Evolutionary conservation across 208 protist genomes (phyloP), one percentile per base, ranked within the genome.

Genomic region (Trypanosoma caninum): DNA sequence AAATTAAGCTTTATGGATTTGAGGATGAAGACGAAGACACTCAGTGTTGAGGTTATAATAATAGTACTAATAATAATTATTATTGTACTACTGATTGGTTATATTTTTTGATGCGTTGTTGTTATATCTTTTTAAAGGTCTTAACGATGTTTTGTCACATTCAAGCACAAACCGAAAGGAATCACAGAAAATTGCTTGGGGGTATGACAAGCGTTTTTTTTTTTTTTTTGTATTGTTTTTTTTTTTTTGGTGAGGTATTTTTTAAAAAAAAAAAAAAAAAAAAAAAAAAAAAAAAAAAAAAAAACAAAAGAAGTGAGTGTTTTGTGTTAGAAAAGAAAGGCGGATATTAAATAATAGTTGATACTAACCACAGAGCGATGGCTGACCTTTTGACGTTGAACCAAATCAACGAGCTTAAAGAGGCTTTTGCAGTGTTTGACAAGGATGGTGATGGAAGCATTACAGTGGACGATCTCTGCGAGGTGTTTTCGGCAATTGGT

Each of bases 361-460:
- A 14, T 13, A 11, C n/a, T 50, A 38, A 38, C 45, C 55, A 25
- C 14, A 23, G 31, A 13, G 59, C 46, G 31, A 96, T 96, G 90
- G 90, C 90, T 7, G 87, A 94, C 70, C 76, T 98, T 28, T 76
- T 99, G 27, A 94, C 97, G 1, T 83, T 99, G 54, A 97, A 99
- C 75, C 98, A 99, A 81, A 98, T 99, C 47, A 97, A 95, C 13
- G 98, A 99, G 81, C 98, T 99, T 70, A 99, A 99, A 82, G 99
- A 99, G 72, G 99, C 98, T 1, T 99, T 99, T 88, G 93, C 95
- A 40, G 83, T 99, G 11, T 99, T 99, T 76, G 99, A 99, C 72
- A 98, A 92, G 57, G 97, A 99, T 67, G 92, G 95, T 53, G 98
- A 99, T 90, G 98, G 98, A 23, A 94, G 78, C 46, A 99, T 99